Evolutionary conservation across 305 asterid genomes (phyloP).

Genomic region (Stenogyne calaminthoides): DNA sequence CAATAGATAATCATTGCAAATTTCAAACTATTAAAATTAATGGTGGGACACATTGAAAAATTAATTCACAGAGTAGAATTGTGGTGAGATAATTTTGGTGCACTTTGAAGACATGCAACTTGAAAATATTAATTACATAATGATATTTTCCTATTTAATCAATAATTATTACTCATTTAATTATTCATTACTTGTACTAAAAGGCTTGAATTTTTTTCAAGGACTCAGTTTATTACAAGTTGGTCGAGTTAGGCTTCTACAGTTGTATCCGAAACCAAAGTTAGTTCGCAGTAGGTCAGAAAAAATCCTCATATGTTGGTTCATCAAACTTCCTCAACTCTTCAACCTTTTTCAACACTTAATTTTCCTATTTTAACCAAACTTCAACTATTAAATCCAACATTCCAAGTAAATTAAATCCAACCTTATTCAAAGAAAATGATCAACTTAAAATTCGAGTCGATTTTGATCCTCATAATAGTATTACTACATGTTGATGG

Average conservation of each 20-base stretch:
- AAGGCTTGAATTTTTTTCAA: neutral
- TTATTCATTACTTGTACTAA: neutral
- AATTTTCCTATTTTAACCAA: conserved; percentile 22
- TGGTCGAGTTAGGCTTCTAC: conserved; percentile 37
- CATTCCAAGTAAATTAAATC: neutral
- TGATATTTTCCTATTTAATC: too few relatives aligned
- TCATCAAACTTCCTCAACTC: conserved; percentile 55
- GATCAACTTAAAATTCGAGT: conserved; percentile 27
- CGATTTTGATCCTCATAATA: neutral
- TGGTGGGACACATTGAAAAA: too few relatives aligned
- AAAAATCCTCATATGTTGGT: conserved; percentile 42
- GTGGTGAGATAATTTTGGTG: too few relatives aligned
- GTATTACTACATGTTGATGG: conserved; percentile 30
- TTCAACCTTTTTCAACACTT: conserved; percentile 6
- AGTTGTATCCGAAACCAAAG: conserved; percentile 42
- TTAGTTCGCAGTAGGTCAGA: conserved; percentile 61
- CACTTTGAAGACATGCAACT: too few relatives aligned
- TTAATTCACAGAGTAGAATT: too few relatives aligned
- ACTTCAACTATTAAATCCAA: conserved; percentile 32
- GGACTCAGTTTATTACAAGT: conserved; percentile 22
- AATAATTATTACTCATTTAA: too few relatives aligned
- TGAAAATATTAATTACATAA: too few relatives aligned
- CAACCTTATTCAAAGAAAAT: neutral
- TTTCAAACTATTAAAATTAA: too few relatives aligned
- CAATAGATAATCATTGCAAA: too few relatives aligned